Base-by-base conservation (phyloP, 441 rosid species). In the Dalechampia spathulata region DNA sequence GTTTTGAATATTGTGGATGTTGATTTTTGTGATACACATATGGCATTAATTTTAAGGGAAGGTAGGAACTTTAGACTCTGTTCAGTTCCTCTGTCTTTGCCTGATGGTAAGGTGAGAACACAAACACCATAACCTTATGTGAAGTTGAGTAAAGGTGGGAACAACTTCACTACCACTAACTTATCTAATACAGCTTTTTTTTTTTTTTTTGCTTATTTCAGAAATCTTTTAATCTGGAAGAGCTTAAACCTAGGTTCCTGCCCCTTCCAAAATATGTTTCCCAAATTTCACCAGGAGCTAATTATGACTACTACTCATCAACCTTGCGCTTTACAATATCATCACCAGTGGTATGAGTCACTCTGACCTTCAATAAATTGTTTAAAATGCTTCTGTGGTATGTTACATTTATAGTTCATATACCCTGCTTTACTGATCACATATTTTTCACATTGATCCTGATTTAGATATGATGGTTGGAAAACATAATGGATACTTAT, bases 301-400 rank as follows among this genome's bases (percentile, higher is more conserved):
- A 93, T 72, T 93, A 90, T 61, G 97, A 90, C 71, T 93, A 68
- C 69, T 49, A 71, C 64, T 87, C 91, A 30, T 71, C 90, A 66
- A 72, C 68, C 41, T 83, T 90, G 95, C 89, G 96, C 54, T 90
- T 93, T 71, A 81, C 83, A 12, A 70, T 93, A 73, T 85, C 95
- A 43, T 90, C 97, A 40, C 97, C 86, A 59, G 91, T 90, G 89
- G 99, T 93, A 85, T 28, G 60, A 26, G 48, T 22, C 28, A 20
- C 22, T 39, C 16, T 40, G 57, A 39, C 52, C 43, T 54, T 57
- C 55, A 54, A 57, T 51, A 52, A 42, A 49, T 43, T 44, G 43
- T 67, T 38, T 34, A 11, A 49, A 55, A 49, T 58, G 50, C 42
- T 30, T 62, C 4, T 46, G 12, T 21, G 32, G 39, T 56, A 13